phyloP scores from a whole-genome alignment of 2,329 filamentous ascomycete species.

The Cordyceps cateniannulata region DNA sequence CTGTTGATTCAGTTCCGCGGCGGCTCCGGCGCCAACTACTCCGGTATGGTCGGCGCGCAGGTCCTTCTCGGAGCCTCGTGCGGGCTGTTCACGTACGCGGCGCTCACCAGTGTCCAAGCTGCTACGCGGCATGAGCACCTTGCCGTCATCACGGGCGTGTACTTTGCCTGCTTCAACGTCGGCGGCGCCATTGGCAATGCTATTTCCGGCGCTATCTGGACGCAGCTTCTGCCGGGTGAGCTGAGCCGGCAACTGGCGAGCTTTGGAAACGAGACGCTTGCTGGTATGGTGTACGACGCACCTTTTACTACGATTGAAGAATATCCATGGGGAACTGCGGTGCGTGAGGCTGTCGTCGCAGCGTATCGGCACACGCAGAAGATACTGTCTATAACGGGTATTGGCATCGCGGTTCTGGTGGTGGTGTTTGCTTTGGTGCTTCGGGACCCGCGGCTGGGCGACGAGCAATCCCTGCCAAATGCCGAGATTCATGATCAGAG shows the following conservation, averaged over 20 bases:
- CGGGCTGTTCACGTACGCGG: constrained; percentile 51
- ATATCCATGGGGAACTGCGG: constrained; percentile 34
- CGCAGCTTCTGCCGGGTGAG: constrained; percentile 48
- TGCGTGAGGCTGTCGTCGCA: constrained; percentile 35
- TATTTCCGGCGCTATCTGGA: constrained; percentile 57
- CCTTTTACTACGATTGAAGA: constrained; percentile 21
- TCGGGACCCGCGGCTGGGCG: constrained; percentile 39
- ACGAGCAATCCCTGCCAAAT: constrained; percentile 33
- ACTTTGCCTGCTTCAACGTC: constrained; percentile 55
- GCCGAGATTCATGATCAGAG: not conserved
- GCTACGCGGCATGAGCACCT: constrained; percentile 44
- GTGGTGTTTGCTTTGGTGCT: constrained; percentile 36
- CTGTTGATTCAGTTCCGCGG: constrained; percentile 57
- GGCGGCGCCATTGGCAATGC: constrained; percentile 54
- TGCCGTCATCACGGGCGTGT: constrained; percentile 57
- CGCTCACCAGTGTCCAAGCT: constrained; percentile 39
- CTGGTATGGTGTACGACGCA: constrained; percentile 23
- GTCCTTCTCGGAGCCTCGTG: constrained; percentile 56
- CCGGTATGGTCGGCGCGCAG: constrained; percentile 57
- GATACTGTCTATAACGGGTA: constrained; percentile 39
- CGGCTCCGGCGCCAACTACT: constrained; percentile 34
- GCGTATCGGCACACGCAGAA: constrained; percentile 41
- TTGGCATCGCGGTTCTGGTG: constrained; percentile 41
- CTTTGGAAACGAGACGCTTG: constrained; percentile 27
- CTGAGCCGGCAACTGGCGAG: constrained; percentile 40